phyloP scores from a whole-genome alignment of 257 asterid species.

The Leonotis leonurus region DNA sequence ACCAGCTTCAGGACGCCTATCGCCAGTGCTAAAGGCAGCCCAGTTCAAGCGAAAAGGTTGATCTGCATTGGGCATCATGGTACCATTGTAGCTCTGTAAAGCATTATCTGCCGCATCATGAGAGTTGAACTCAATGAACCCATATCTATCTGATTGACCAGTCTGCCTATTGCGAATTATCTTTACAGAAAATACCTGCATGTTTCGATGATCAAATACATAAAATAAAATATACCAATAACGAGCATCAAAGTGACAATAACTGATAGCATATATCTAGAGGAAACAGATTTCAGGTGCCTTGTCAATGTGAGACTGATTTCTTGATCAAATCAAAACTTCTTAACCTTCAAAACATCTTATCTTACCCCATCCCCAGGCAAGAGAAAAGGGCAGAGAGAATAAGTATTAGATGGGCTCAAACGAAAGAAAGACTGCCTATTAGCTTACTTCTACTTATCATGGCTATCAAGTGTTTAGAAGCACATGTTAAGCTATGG shows the following conservation, averaged over 20 bases:
- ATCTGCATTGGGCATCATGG: slow-evolving; percentile 69
- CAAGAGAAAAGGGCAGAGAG: too few species aligned
- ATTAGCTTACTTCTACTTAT: too few species aligned
- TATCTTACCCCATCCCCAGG: too few species aligned
- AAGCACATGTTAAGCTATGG: too few species aligned
- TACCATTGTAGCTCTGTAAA: slow-evolving; percentile 58
- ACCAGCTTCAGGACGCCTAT: slow-evolving; percentile 64
- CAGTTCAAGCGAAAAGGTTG: slow-evolving; percentile 81
- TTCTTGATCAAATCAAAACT: background rate
- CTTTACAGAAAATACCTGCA: slow-evolving; percentile 66
- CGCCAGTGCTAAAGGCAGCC: slow-evolving; percentile 79
- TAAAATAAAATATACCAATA: background rate
- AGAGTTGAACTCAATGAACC: slow-evolving; percentile 65
- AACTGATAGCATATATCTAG: background rate
- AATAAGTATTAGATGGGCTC: too few species aligned
- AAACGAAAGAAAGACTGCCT: too few species aligned
- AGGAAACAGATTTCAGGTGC: too few species aligned
- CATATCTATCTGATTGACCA: slow-evolving; percentile 82
- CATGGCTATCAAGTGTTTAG: too few species aligned
- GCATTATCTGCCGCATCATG: slow-evolving; percentile 71
- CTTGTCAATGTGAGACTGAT: background rate
- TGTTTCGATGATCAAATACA: background rate
- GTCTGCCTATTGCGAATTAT: slow-evolving; percentile 81
- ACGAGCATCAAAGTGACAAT: background rate
- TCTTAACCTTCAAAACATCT: too few species aligned